Conservation (phyloP, 768 basidiomycete genomes). For the Psilocybe azurescens region DNA sequence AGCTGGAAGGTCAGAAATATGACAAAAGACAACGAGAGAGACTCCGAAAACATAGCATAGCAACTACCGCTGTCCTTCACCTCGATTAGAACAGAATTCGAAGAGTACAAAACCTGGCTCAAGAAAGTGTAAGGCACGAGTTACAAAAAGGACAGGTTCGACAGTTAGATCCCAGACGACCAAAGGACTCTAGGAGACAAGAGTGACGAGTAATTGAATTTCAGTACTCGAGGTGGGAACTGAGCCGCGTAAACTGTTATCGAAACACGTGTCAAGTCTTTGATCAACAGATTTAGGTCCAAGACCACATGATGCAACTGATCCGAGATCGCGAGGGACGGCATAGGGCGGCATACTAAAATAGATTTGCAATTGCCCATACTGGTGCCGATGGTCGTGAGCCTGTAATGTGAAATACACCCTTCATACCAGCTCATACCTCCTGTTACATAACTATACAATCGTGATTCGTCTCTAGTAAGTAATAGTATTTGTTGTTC, state of each 20-base stretch:
- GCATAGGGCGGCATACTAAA: not conserved
- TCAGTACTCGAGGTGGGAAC: not conserved
- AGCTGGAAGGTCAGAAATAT: not conserved
- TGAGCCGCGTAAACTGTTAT: not conserved
- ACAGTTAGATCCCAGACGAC: not conserved
- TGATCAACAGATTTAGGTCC: not conserved
- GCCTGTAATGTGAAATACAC: no score
- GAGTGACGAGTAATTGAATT: not conserved
- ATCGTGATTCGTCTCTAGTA: no score
- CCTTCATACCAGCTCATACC: no score
- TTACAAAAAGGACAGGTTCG: not conserved
- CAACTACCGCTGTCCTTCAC: not conserved
- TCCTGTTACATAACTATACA: no score
- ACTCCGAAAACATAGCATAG: not conserved
- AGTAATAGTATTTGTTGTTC: no score
- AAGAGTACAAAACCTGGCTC: not conserved
- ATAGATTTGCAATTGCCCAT: not conserved
- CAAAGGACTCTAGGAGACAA: not conserved
- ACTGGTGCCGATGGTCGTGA: not conserved
- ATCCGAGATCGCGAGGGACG: not conserved
- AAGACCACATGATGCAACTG: not conserved
- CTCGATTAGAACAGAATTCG: not conserved
- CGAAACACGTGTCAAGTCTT: not conserved
- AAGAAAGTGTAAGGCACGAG: no score
- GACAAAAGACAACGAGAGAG: conserved; percentile 10